Conservation (phyloP, 2,329 filamentous ascomycete species). For the Xylaria sp. region DNA sequence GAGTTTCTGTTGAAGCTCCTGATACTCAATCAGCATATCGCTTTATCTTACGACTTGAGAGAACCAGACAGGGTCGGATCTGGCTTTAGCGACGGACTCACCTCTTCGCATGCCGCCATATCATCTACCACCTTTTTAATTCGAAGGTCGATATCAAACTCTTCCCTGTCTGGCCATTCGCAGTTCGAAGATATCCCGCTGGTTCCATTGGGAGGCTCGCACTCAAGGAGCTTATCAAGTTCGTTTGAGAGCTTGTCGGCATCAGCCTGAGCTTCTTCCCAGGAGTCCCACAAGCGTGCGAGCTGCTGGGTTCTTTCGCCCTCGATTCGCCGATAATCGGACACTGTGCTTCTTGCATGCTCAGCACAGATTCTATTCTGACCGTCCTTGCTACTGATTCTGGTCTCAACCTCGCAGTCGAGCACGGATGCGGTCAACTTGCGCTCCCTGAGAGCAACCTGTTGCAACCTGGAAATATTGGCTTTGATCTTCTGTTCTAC, state of each 20-base stretch:
- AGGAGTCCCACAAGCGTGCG: constrained; percentile 33
- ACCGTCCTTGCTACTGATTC: constrained; percentile 27
- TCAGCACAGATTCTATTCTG: constrained; percentile 20
- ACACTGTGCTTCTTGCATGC: constrained; percentile 24
- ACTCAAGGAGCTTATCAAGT: constrained; percentile 10
- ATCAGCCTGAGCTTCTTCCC: constrained; percentile 35
- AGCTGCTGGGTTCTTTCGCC: constrained; percentile 29
- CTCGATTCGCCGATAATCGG: constrained; percentile 27
- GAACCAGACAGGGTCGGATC: constrained; percentile 23
- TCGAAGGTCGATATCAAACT: constrained; percentile 31
- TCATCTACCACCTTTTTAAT: constrained; percentile 39
- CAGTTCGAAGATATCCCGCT: constrained; percentile 34
- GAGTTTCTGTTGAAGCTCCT: constrained; percentile 40
- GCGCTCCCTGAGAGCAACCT: constrained; percentile 22
- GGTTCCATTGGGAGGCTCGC: constrained; percentile 13
- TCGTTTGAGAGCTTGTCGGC: constrained; percentile 29
- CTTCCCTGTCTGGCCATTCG: constrained; percentile 28
- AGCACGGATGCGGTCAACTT: constrained; percentile 29
- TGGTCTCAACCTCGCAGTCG: constrained; percentile 32
- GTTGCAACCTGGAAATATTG: constrained; percentile 23
- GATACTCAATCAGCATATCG: constrained; percentile 38
- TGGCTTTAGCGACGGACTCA: constrained; percentile 28
- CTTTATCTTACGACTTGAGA: constrained; percentile 33
- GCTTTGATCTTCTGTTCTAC: constrained; percentile 26
- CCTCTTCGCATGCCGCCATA: constrained; percentile 40